A percentile compares a stretch with the other conserved stretches of the same genome.
These are phyloP conservation scores for Curvularia spicifera DNA, from an alignment of 2,329 filamentous ascomycete genomes.

Conservation along the genomic window DNA sequence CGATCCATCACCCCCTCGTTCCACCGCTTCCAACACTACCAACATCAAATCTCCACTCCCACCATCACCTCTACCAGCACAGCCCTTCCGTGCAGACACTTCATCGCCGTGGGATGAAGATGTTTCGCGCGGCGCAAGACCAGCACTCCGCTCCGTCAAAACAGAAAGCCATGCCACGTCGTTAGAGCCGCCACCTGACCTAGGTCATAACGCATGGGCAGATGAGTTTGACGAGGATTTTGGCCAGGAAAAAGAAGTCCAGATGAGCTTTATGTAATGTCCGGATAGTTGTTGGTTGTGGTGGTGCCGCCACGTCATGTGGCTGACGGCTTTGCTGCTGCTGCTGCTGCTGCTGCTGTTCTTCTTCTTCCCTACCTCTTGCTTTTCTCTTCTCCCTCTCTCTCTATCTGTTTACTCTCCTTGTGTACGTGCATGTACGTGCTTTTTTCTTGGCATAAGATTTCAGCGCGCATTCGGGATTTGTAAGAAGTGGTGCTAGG, in stretches of 20 bases:
- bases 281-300: background rate
- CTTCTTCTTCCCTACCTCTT: background rate
- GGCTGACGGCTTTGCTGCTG: background rate
- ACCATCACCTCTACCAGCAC: slow-evolving; percentile 1
- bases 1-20: slow-evolving; percentile 16
- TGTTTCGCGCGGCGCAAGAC: slow-evolving; percentile 16
- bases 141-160: slow-evolving; percentile 35
- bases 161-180: slow-evolving; percentile 31
- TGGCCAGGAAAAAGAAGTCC: slow-evolving; percentile 55
- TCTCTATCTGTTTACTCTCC: background rate
- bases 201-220: slow-evolving; percentile 56
- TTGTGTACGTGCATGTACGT: background rate
- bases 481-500: background rate
- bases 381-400: background rate
- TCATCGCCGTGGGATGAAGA: slow-evolving; percentile 18
- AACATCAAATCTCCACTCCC: background rate
- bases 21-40: slow-evolving; percentile 19
- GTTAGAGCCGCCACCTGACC: slow-evolving; percentile 7
- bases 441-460: background rate
- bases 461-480: background rate
- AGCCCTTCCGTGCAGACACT: slow-evolving; percentile 10
- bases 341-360: background rate
- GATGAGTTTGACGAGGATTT: slow-evolving; percentile 57
- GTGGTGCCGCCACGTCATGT: too few species aligned
- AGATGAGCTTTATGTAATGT: slow-evolving; percentile 55